Conservation (phyloP, 805 yeast genomes). For the Kodamaea sagamina region DNA sequence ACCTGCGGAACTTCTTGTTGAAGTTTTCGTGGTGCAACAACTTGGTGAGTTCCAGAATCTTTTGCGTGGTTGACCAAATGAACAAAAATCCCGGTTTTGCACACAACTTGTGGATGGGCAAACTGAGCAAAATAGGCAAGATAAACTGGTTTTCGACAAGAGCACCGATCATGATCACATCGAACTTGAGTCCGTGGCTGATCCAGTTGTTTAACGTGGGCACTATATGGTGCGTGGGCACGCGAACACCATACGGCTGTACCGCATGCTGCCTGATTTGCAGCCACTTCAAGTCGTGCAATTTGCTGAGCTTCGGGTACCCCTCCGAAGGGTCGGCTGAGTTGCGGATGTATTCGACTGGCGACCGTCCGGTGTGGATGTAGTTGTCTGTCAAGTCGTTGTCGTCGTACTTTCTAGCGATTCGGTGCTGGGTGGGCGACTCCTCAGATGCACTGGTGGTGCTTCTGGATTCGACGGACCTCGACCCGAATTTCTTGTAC, state of each 20-base stretch:
- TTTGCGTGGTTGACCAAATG: conserved; percentile 82
- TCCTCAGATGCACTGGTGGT: background rate
- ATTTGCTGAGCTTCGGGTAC: conserved; percentile 76
- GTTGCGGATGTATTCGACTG: conserved; percentile 68
- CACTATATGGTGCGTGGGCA: conserved; percentile 53
- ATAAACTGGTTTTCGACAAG: conserved; percentile 72
- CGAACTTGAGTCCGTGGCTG: conserved; percentile 64
- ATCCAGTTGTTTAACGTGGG: conserved; percentile 65
- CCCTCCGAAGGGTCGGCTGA: conserved; percentile 70
- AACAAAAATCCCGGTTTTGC: conserved; percentile 85
- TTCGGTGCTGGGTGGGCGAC: background rate
- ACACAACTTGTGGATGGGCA: conserved; percentile 73
- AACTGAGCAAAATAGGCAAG: conserved; percentile 56
- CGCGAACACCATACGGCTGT: conserved; percentile 66
- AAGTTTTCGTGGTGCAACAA: conserved; percentile 51
- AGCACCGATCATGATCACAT: conserved; percentile 91
- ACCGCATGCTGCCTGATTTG: conserved; percentile 57
- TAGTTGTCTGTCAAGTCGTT: conserved; percentile 76
- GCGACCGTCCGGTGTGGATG: conserved; percentile 61
- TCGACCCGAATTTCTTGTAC: conserved; percentile 22
- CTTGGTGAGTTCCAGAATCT: conserved; percentile 62
- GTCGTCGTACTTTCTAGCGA: conserved; percentile 28
- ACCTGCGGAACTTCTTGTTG: conserved; percentile 73
- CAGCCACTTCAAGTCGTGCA: conserved; percentile 63
- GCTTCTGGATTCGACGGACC: conserved; percentile 4